phyloP scores from a whole-genome alignment of 768 basidiomycete species.

The Hygrophorus russula region DNA sequence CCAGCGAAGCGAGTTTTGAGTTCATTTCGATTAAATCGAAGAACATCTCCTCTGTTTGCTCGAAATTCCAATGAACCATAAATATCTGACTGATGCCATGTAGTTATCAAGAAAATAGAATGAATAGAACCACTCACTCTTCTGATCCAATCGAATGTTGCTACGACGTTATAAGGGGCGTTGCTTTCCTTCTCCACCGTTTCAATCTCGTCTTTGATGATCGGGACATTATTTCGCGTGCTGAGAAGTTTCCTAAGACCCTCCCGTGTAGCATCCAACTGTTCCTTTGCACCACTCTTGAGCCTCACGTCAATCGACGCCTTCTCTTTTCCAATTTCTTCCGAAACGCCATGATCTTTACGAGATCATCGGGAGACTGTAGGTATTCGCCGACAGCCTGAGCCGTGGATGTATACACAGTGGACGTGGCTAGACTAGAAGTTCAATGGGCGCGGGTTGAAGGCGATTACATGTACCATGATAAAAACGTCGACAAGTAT shows the following conservation, averaged over 20 bases:
- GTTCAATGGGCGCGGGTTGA: background rate
- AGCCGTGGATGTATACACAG: constrained; percentile 59
- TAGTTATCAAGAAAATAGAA: background rate
- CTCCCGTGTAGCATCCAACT: constrained; percentile 82
- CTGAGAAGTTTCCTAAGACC: constrained; percentile 74
- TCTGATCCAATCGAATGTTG: constrained; percentile 93
- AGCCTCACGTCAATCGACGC: constrained; percentile 86
- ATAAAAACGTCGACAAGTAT: too few relatives aligned
- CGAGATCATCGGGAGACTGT: constrained; percentile 87
- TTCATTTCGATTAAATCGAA: constrained; percentile 91
- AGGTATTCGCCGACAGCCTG: constrained; percentile 85
- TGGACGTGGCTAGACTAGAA: constrained; percentile 25
- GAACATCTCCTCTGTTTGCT: constrained; percentile 93
- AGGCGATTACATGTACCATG: too few relatives aligned
- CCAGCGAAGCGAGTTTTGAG: constrained; percentile 66
- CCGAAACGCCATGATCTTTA: constrained; percentile 77
- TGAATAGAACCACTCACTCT: constrained; percentile 46
- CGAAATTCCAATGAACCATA: constrained; percentile 89
- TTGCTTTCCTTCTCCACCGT: constrained; percentile 65
- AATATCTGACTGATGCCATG: constrained; percentile 58
- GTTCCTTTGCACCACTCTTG: constrained; percentile 85
- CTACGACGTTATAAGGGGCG: constrained; percentile 65
- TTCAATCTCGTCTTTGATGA: constrained; percentile 79
- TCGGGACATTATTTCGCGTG: constrained; percentile 68
- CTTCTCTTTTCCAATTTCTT: constrained; percentile 97